Evolutionary conservation across 768 basidiomycete genomes (phyloP), one percentile per base, ranked within the genome.

Genomic region (Mycena vitilis): DNA sequence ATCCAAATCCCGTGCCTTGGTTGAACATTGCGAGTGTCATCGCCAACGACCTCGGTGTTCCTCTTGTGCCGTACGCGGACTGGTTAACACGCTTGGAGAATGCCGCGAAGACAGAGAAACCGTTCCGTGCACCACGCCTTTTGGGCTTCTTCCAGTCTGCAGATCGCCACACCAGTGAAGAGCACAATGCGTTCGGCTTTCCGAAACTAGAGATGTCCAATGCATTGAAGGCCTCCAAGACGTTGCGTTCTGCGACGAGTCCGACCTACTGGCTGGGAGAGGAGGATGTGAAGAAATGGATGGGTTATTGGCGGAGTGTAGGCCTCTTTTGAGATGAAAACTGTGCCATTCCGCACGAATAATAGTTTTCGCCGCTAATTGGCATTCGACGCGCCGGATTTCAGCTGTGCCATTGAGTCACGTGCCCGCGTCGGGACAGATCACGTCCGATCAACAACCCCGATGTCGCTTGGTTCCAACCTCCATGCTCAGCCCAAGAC

Each of bases 1-100:
- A 79, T 53, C 77, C 77, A 1, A 40, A 64, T 5, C 73, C 79
- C 0, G 63, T 71, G 0, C 45, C 72, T 5, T 78, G 77, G 77
- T 36, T 22, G 20, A 36, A 54, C 4, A 62, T 80, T 36, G 62
- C 73, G 15, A 30, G 22, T 25, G 54, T 59, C 8, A 23, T 75
- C 22, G 69, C 77, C 9, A 5, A n/a, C 4, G 61, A 66, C 30
- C 65, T 79, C 22, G 40, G 42, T 23, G 61, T 77, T 22, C 77
- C 73, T n/a, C 64, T 75, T 11, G 74, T 78, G 0, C 69, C 77
- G 0, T 78, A 74, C 60, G 38, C 59, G 20, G 65, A 76, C 30
- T 78, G 78, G 77, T 51, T 78, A 5, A 18, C 40, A 20, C 48
- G 38, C 2, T 42, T 76, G 6, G 68, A 71, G 37, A 36, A 44